These are phyloP conservation scores for Aureobasidium sp. DNA, from an alignment of 2,329 filamentous ascomycete species.

Conservation along the genomic window DNA sequence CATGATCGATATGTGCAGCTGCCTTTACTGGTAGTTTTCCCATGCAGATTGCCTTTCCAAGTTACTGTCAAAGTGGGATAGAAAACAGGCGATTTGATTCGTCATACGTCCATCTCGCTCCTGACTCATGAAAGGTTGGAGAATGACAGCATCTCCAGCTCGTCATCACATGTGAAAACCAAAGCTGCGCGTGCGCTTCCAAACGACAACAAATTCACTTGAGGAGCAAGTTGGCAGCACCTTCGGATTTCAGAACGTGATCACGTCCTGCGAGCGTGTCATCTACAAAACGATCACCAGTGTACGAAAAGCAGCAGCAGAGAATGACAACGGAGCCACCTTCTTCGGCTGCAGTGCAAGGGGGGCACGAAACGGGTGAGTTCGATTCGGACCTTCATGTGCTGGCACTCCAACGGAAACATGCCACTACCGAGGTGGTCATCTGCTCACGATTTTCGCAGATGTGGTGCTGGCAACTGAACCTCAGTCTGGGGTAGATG, in stretches of 20 bases:
- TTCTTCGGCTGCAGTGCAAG: slow-evolving; percentile 9
- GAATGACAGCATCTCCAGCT: not conserved
- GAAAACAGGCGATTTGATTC: not conserved
- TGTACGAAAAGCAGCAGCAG: not conserved
- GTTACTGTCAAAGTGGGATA: not conserved
- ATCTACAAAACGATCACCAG: not conserved
- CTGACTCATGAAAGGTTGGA: not conserved
- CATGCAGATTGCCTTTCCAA: not conserved
- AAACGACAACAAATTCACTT: not conserved
- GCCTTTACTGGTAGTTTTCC: not conserved
- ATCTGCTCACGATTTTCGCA: slow-evolving; percentile 8
- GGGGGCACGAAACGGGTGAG: not conserved
- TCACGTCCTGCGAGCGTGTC: not conserved
- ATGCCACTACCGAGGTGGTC: not conserved
- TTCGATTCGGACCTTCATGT: not conserved
- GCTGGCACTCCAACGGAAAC: not conserved
- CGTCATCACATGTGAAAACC: not conserved
- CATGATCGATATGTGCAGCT: not conserved
- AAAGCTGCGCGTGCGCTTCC: not conserved
- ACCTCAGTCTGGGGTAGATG: slow-evolving; percentile 28
- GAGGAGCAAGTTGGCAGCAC: not conserved
- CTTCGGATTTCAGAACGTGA: not conserved
- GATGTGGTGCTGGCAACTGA: slow-evolving; percentile 18
- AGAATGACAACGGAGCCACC: not conserved
- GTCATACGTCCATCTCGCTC: not conserved